Evolutionary conservation across 2,329 filamentous ascomycete species (phyloP).

Genomic region (Coniochaeta sp.): DNA sequence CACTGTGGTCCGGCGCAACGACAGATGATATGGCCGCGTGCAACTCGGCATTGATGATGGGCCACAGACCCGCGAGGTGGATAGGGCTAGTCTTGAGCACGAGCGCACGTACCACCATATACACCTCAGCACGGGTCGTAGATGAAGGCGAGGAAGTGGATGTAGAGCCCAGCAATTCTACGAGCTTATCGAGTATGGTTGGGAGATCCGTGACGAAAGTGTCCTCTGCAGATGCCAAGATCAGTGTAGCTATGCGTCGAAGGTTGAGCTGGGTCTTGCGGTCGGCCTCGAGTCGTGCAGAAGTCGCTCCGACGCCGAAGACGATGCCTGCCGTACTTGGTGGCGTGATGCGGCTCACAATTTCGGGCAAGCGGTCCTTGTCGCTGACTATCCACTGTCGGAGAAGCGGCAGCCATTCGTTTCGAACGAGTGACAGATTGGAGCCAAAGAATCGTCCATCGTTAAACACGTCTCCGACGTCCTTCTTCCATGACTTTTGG

Average conservation of each 20-base stretch:
- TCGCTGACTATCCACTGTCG: constrained; percentile 79
- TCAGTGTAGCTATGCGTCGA: constrained; percentile 69
- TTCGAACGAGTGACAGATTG: constrained; percentile 55
- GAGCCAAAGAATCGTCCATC: constrained; percentile 80
- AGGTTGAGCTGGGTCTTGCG: constrained; percentile 87
- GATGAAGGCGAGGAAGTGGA: constrained; percentile 88
- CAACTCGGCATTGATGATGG: constrained; percentile 78
- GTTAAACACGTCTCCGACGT: constrained; percentile 86
- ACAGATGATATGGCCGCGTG: constrained; percentile 73
- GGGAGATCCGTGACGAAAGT: constrained; percentile 72
- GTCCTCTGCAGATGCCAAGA: constrained; percentile 71
- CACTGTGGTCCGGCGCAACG: constrained; percentile 56
- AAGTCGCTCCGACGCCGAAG: constrained; percentile 95
- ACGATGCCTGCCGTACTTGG: constrained; percentile 94
- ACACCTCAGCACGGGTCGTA: constrained; percentile 79
- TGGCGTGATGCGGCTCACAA: constrained; percentile 69
- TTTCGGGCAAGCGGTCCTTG: constrained; percentile 79
- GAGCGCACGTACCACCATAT: constrained; percentile 78
- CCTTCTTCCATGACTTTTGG: constrained; percentile 88
- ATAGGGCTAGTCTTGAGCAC: constrained; percentile 71
- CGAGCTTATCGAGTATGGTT: constrained; percentile 70
- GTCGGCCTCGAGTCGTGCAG: constrained; percentile 89
- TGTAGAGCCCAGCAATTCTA: constrained; percentile 79
- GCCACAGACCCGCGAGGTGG: constrained; percentile 82
- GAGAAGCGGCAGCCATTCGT: constrained; percentile 75